A percentile compares a stretch with the other conserved stretches of the same genome.
Evolutionary conservation across 2,329 filamentous ascomycete species (phyloP).

Genomic region (Beauveria sp.): DNA sequence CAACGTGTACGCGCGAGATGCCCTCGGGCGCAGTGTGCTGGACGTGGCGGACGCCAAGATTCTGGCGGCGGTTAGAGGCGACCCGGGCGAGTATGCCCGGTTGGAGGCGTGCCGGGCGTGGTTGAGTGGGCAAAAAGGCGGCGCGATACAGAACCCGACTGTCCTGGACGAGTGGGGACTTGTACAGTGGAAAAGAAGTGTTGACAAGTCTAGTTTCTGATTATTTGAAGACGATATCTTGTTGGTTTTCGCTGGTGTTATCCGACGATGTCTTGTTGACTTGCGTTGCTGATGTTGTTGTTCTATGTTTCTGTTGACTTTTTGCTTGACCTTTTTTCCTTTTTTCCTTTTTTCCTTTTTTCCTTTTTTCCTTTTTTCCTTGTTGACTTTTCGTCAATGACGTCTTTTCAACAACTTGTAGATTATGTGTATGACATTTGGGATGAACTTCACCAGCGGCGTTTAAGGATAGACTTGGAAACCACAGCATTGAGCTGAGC

Average conservation of each 20-base stretch:
- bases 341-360: too few species aligned
- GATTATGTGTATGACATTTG: background rate
- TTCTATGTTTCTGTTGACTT: background rate
- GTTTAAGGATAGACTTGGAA: background rate
- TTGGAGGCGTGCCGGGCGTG: conserved; percentile 39
- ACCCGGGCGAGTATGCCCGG: conserved; percentile 29
- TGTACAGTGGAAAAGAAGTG: background rate
- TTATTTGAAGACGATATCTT: background rate
- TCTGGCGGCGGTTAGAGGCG: background rate
- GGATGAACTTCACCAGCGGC: background rate
- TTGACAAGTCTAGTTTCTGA: background rate
- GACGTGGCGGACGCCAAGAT: conserved; percentile 38
- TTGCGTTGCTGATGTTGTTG: too few species aligned
- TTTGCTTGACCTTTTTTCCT: background rate
- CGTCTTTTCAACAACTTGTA: background rate
- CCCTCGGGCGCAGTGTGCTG: conserved; percentile 35
- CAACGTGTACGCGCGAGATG: conserved; percentile 39
- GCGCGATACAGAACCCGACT: conserved; percentile 31
- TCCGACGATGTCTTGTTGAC: too few species aligned
- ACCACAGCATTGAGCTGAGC: background rate
- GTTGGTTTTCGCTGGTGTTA: too few species aligned
- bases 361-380: background rate
- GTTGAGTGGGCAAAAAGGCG: conserved; percentile 29
- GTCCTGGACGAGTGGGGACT: conserved; percentile 34
- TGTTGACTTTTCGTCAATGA: background rate